Percentiles rank a stretch among this genome's conserved stretches.
These are phyloP conservation scores for Penicillium ochrochloron DNA, from an alignment of 495 filamentous ascomycete species.

Conservation along the genomic window DNA sequence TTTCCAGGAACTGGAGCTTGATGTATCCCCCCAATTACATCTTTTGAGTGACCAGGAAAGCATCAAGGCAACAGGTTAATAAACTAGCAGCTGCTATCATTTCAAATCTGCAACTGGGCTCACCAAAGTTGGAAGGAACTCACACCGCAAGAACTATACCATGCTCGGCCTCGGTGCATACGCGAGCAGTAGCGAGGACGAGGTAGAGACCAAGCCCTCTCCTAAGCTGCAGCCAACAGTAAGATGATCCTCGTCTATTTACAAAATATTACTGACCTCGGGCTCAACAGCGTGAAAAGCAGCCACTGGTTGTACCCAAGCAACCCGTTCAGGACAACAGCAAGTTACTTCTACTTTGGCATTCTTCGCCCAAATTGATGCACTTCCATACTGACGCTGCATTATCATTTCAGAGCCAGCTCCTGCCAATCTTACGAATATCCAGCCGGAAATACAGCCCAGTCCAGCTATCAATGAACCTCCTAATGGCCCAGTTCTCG, in stretches of 20 bases:
- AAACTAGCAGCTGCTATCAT: background rate
- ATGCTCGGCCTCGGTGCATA: conserved; percentile 76
- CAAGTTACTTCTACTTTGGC: conserved; percentile 11
- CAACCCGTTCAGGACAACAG: conserved; percentile 21
- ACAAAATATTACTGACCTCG: background rate
- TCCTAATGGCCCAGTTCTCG: conserved; percentile 50
- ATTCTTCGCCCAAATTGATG: background rate
- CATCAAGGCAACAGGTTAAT: background rate
- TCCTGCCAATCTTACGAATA: background rate
- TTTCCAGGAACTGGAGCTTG: background rate
- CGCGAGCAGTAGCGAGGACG: conserved; percentile 79
- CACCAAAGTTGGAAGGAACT: background rate
- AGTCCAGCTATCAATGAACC: conserved; percentile 13
- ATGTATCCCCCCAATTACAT: background rate
- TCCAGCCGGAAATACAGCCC: background rate
- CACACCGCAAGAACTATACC: conserved; percentile 1
- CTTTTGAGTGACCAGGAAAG: background rate
- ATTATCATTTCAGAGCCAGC: background rate
- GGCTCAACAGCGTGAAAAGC: conserved; percentile 7
- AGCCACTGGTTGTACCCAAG: background rate
- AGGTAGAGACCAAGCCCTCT: conserved; percentile 40
- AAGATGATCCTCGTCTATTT: background rate
- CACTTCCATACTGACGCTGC: conserved; percentile 19
- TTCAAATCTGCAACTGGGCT: background rate
- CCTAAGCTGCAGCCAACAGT: conserved; percentile 26